A percentile compares a stretch with the other conserved stretches of the same genome.
These are phyloP conservation scores for Insectozyma bohioensis DNA, from an alignment of 1,139 yeast genomes.

Conservation along the genomic window DNA sequence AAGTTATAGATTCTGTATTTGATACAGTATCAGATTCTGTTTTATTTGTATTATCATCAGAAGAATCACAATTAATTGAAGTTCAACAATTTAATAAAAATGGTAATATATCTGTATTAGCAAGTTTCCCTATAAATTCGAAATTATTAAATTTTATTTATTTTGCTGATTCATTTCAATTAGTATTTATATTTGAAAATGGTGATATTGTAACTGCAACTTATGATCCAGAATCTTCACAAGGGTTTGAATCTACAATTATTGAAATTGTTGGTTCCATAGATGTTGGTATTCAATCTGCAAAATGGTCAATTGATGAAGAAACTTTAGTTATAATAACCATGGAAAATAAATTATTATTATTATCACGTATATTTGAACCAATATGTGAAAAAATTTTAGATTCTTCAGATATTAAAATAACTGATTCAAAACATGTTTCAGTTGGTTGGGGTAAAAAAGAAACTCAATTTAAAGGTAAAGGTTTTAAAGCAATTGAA, in stretches of 20 bases:
- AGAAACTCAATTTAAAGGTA: constrained; percentile 96
- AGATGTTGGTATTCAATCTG: constrained; percentile 72
- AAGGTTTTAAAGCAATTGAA: constrained; percentile 82
- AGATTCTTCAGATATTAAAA: constrained; percentile 58
- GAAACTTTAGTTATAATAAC: constrained; percentile 78
- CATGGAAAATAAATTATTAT: constrained; percentile 55
- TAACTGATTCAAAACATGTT: constrained; percentile 74
- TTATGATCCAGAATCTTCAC: constrained; percentile 47
- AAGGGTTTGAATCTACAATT: constrained; percentile 53
- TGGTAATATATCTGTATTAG: constrained; percentile 54
- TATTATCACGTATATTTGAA: constrained; percentile 78
- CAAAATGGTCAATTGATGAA: constrained; percentile 90
- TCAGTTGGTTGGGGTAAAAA: constrained; percentile 98
- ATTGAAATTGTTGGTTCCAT: constrained; percentile 84
- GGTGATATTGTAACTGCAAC: constrained; percentile 72
- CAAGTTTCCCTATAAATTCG: constrained; percentile 49
- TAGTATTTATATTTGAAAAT: constrained; percentile 58
- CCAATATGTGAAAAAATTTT: constrained; percentile 68
- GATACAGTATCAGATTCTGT: constrained; percentile 76
- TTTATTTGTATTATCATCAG: constrained; percentile 64
- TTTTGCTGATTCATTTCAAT: constrained; percentile 62
- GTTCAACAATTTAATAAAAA: constrained; percentile 55
- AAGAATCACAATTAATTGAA: constrained; percentile 54
- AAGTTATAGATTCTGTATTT: constrained; percentile 60
- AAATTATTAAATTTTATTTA: constrained; percentile 53